Conservation (phyloP, 2,329 filamentous ascomycete genomes). For the Ophiostoma angusticollis region DNA sequence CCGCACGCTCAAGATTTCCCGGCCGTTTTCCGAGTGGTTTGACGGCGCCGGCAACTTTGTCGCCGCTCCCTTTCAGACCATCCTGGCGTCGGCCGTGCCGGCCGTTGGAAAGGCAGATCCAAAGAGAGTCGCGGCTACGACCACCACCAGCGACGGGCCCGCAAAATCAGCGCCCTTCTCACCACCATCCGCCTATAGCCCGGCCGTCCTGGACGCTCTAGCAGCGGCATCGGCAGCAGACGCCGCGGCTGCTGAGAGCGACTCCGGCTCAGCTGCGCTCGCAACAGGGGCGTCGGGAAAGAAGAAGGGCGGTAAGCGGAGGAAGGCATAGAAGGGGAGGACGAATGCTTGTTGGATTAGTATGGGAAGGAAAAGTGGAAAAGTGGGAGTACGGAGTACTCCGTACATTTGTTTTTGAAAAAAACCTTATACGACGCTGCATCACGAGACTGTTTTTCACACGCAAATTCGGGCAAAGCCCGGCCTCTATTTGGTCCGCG, state of each 20-base stretch:
- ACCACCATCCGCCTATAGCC: slow-evolving; percentile 20
- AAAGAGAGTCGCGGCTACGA: slow-evolving; percentile 33
- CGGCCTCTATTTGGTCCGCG: too few relatives aligned
- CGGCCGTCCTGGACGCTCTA: slow-evolving; percentile 36
- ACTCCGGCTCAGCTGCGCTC: background rate
- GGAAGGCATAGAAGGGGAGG: slow-evolving; percentile 26
- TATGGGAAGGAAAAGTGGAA: background rate
- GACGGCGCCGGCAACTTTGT: slow-evolving; percentile 61
- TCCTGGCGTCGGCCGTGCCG: slow-evolving; percentile 56
- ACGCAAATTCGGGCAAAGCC: too few relatives aligned
- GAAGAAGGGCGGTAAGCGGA: slow-evolving; percentile 32
- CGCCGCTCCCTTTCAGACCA: slow-evolving; percentile 62
- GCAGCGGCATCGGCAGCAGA: slow-evolving; percentile 19
- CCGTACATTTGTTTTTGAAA: too few relatives aligned
- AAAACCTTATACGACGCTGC: too few relatives aligned
- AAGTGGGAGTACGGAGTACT: too few relatives aligned
- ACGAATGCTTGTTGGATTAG: background rate
- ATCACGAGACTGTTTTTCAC: too few relatives aligned
- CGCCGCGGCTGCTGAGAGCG: slow-evolving; percentile 18
- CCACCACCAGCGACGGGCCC: slow-evolving; percentile 21
- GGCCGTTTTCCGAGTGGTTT: slow-evolving; percentile 65
- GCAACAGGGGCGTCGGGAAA: slow-evolving; percentile 21
- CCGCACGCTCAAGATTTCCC: slow-evolving; percentile 40
- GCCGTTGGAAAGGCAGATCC: slow-evolving; percentile 54
- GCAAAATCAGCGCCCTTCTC: slow-evolving; percentile 27